Evolutionary conservation across 176 grass and related monocot genomes (phyloP).

Genomic region (Aegilops speltoides): DNA sequence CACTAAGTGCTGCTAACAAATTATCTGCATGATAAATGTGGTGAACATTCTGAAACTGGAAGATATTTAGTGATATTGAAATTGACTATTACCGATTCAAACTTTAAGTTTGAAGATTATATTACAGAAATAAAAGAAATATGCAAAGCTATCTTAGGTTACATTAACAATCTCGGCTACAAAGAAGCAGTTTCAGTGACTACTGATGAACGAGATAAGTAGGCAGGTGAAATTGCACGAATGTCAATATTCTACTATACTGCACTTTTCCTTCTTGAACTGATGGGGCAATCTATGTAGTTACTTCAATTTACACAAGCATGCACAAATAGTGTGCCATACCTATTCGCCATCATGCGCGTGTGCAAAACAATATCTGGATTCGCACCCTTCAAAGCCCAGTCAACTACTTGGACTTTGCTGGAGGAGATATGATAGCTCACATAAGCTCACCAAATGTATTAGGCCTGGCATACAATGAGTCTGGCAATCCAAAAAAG

Average conservation of each 20-base stretch:
- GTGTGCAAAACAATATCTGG: constrained; percentile 83
- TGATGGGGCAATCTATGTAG: not conserved
- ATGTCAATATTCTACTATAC: not conserved
- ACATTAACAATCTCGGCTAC: not conserved
- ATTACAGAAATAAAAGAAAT: not conserved
- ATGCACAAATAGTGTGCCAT: not conserved
- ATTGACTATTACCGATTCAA: not conserved
- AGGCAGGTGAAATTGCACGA: not conserved
- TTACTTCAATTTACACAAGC: not conserved
- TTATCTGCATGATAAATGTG: not conserved
- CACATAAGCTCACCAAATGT: constrained; percentile 85
- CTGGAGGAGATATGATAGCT: constrained; percentile 63
- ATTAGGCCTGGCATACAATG: constrained; percentile 57
- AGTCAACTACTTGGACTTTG: constrained; percentile 59
- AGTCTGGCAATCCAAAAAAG: constrained; percentile 65
- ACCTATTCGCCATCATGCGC: constrained; percentile 92
- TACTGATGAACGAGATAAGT: not conserved
- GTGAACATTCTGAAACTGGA: not conserved
- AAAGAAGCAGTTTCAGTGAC: not conserved
- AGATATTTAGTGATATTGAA: not conserved
- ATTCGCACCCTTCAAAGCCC: constrained; percentile 58
- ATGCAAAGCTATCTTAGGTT: not conserved
- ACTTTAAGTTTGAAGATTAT: not conserved
- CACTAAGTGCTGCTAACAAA: not conserved
- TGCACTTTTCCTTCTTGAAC: not conserved